Evolutionary conservation across 805 yeast genomes (phyloP).

Genomic region (Candida oleophila): DNA sequence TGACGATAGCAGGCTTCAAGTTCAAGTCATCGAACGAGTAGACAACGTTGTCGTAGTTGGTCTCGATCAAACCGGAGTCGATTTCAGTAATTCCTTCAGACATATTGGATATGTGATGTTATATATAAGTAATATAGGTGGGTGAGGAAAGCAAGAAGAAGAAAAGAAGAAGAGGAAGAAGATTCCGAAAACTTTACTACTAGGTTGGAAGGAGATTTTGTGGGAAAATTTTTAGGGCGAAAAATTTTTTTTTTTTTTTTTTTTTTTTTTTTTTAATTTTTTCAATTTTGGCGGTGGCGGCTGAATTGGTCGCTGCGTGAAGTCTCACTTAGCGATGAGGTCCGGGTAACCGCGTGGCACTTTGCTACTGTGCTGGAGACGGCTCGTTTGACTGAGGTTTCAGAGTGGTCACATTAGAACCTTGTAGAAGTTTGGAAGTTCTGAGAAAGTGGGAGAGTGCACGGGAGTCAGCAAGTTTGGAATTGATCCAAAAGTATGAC

Average conservation of each 20-base stretch:
- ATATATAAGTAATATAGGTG: background rate
- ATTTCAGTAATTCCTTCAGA: slow-evolving; percentile 76
- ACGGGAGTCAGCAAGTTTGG: too few species aligned
- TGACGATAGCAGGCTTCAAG: slow-evolving; percentile 68
- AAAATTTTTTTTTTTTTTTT: slow-evolving; percentile 4
- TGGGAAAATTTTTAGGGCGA: slow-evolving; percentile 4
- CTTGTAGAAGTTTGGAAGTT: too few species aligned
- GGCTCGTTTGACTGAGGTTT: too few species aligned
- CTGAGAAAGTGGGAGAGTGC: too few species aligned
- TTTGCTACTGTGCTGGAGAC: background rate
- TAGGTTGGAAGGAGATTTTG: background rate
- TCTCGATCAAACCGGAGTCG: slow-evolving; percentile 80
- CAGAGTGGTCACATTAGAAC: too few species aligned
- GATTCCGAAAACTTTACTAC: too few species aligned
- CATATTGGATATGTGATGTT: slow-evolving; percentile 28
- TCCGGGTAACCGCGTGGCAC: background rate
- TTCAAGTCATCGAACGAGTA: slow-evolving; percentile 71
- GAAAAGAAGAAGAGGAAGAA: slow-evolving; percentile 10
- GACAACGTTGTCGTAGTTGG: slow-evolving; percentile 92
- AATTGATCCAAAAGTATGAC: too few species aligned
- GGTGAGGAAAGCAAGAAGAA: background rate
- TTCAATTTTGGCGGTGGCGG: background rate
- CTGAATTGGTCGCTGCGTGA: background rate
- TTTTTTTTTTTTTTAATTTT: slow-evolving; percentile 2
- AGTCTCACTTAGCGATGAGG: background rate